phyloP scores from a whole-genome alignment of 345 rosid species.

The Chamaenerion angustifolium region DNA sequence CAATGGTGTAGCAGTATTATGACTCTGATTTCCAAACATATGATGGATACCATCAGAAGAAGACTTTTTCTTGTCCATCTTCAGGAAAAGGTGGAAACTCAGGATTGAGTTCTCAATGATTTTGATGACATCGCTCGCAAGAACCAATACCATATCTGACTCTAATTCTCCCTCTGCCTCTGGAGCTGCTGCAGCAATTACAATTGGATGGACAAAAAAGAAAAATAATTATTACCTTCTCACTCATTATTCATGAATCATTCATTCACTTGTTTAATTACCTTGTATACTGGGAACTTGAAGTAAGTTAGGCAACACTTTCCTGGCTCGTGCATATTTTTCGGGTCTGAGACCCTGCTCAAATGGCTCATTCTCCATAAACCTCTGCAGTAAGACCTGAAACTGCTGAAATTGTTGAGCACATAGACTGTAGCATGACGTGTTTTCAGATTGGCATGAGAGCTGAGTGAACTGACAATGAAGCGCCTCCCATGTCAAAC shows the following conservation, averaged over 20 bases:
- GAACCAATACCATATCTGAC: conserved; percentile 29
- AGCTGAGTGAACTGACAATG: conserved; percentile 87
- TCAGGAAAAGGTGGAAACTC: conserved; percentile 52
- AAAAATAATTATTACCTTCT: not conserved
- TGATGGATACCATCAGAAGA: conserved; percentile 26
- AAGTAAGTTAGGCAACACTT: conserved; percentile 61
- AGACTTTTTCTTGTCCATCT: conserved; percentile 59
- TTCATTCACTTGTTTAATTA: conserved; percentile 5
- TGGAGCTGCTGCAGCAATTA: conserved; percentile 29
- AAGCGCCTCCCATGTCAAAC: conserved; percentile 96
- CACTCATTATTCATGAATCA: not conserved
- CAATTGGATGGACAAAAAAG: not conserved
- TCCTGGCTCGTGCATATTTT: conserved; percentile 62
- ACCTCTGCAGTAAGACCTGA: conserved; percentile 75
- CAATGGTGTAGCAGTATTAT: conserved; percentile 53
- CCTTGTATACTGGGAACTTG: conserved; percentile 83
- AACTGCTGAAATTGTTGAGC: conserved; percentile 90
- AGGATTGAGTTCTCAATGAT: conserved; percentile 58
- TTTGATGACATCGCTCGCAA: conserved; percentile 47
- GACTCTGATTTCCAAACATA: conserved; percentile 58
- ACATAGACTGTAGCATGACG: conserved; percentile 53
- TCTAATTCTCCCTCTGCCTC: conserved; percentile 42
- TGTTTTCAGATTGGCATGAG: conserved; percentile 47
- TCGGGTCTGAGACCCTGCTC: conserved; percentile 65
- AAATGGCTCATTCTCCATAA: conserved; percentile 89